Percentiles rank a stretch among this genome's conserved stretches.
phyloP scores from a whole-genome alignment of 257 asterid genomes.

The Solanum tarapatanum region DNA sequence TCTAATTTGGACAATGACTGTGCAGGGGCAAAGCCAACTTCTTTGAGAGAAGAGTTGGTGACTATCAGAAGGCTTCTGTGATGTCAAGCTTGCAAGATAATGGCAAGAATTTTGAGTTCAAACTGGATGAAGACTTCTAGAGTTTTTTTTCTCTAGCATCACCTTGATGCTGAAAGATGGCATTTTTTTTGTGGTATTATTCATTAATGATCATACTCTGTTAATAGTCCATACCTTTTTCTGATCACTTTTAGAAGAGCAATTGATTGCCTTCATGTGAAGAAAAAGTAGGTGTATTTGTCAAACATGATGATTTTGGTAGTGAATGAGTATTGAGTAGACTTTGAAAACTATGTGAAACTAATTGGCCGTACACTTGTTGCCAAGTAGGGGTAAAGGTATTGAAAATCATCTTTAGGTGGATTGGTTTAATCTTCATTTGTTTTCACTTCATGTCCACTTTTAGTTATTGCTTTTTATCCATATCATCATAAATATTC shows the following conservation, averaged over 20 bases:
- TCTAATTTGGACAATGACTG: not conserved
- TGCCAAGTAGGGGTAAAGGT: not conserved
- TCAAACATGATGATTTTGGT: not conserved
- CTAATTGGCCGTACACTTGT: not conserved
- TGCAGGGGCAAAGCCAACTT: constrained; percentile 70
- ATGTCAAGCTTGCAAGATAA: constrained; percentile 55
- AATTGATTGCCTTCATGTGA: not conserved
- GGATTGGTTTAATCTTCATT: constrained; percentile 9
- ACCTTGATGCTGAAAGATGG: constrained; percentile 9
- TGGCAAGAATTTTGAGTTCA: constrained; percentile 46
- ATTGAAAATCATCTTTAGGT: not conserved
- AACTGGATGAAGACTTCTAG: constrained; percentile 64
- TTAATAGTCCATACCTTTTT: not conserved
- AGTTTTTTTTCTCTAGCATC: not conserved
- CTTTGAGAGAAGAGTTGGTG: constrained; percentile 70
- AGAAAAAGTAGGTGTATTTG: not conserved
- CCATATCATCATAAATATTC: constrained; percentile 9
- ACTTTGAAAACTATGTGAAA: not conserved
- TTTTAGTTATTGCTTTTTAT: constrained; percentile 4
- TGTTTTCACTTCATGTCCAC: constrained; percentile 4
- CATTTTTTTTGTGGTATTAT: not conserved
- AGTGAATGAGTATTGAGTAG: not conserved
- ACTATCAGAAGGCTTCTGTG: constrained; percentile 71
- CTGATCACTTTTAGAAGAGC: not conserved
- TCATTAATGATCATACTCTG: not conserved